Evolutionary conservation across 345 rosid genomes (phyloP).

Genomic region (Microcos paniculata): DNA sequence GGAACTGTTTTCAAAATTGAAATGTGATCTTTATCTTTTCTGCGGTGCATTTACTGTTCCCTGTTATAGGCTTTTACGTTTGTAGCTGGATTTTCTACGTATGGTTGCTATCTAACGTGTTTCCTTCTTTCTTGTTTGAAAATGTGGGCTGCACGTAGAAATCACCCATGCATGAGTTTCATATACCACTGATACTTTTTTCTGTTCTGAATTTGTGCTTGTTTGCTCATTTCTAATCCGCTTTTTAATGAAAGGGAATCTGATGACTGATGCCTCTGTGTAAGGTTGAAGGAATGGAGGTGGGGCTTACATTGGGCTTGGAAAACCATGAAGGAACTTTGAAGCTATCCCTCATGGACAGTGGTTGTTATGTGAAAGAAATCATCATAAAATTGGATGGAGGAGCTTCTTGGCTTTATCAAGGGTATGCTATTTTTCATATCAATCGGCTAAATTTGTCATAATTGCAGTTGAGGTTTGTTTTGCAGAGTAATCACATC

Average conservation of each 20-base stretch:
- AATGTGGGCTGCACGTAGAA: neutral
- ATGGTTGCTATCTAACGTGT: neutral
- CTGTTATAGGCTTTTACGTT: neutral
- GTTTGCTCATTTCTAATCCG: slow-evolving; percentile 27
- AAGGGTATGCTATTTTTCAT: slow-evolving; percentile 56
- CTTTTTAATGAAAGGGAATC: slow-evolving; percentile 43
- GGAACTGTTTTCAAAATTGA: neutral
- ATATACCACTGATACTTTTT: neutral
- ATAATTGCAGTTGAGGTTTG: neutral
- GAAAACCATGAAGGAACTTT: slow-evolving; percentile 70
- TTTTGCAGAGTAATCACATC: neutral
- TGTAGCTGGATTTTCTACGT: neutral
- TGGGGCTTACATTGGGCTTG: slow-evolving; percentile 85
- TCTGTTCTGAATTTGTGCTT: slow-evolving; percentile 9
- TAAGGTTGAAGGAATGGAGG: slow-evolving; percentile 99
- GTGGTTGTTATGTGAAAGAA: slow-evolving; percentile 80
- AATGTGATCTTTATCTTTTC: neutral
- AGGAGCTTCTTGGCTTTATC: slow-evolving; percentile 98
- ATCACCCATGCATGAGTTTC: neutral
- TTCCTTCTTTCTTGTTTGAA: neutral
- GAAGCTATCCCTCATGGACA: slow-evolving; percentile 63
- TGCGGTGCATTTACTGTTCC: neutral
- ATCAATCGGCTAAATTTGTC: neutral
- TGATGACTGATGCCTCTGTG: slow-evolving; percentile 52
- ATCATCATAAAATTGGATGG: slow-evolving; percentile 74